Conservation (phyloP, 2,329 filamentous ascomycete species). For the Tolypocladium ophioglossoides region DNA sequence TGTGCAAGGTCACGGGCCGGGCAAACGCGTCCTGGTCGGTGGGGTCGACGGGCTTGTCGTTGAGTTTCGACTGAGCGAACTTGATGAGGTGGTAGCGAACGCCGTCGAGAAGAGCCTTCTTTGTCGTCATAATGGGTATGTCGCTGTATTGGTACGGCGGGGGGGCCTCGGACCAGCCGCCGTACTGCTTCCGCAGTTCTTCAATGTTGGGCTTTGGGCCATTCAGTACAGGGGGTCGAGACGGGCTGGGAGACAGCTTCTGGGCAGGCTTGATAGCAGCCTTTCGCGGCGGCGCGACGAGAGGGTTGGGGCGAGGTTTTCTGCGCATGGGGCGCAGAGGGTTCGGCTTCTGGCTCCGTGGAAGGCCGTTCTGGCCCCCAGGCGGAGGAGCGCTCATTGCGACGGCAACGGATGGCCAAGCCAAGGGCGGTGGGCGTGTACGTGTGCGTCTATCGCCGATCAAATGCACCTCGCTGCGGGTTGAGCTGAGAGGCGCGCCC, state of each 20-base stretch:
- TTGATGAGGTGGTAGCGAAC: constrained; percentile 83
- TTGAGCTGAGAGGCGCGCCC: not conserved
- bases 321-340: constrained; percentile 29
- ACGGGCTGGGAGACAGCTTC: constrained; percentile 8
- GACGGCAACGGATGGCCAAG: not conserved
- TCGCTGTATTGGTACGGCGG: constrained; percentile 37
- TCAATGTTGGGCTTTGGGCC: constrained; percentile 26
- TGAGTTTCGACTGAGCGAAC: constrained; percentile 49
- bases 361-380: constrained; percentile 21
- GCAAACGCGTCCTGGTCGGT: constrained; percentile 68
- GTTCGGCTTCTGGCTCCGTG: constrained; percentile 20
- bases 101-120: constrained; percentile 66
- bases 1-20: constrained; percentile 77
- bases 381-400: constrained; percentile 35
- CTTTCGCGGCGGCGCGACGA: constrained; percentile 50
- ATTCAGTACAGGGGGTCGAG: constrained; percentile 13
- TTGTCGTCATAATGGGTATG: constrained; percentile 70
- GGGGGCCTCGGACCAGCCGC: constrained; percentile 47
- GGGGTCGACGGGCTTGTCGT: constrained; percentile 55
- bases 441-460: not conserved
- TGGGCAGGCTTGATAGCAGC: constrained; percentile 13
- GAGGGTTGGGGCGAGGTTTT: constrained; percentile 41
- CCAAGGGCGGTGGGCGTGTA: not conserved
- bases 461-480: not conserved
- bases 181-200: constrained; percentile 33